Evolutionary conservation across 805 yeast species (phyloP).

Genomic region (Ogataea ramenticola): DNA sequence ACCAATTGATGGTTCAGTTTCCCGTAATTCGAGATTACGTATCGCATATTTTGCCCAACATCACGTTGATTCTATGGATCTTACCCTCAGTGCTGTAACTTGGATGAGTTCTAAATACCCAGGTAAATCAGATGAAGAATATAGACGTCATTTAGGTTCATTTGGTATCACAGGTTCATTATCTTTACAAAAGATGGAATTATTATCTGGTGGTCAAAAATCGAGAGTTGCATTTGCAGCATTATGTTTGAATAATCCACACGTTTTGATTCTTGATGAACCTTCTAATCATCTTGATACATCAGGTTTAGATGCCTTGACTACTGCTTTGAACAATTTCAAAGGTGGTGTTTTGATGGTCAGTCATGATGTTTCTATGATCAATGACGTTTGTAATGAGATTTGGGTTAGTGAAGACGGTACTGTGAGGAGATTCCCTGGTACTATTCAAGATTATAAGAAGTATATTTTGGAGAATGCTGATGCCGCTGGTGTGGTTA

Average conservation of each 20-base stretch:
- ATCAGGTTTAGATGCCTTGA: slow-evolving; percentile 91
- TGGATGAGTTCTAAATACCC: slow-evolving; percentile 91
- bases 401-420: slow-evolving; percentile 94
- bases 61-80: slow-evolving; percentile 96
- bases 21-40: slow-evolving; percentile 78
- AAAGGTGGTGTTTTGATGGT: slow-evolving; percentile 97
- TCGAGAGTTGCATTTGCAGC: slow-evolving; percentile 98
- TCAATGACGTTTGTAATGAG: slow-evolving; percentile 82
- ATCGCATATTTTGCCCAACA: slow-evolving; percentile 98
- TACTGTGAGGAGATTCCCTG: slow-evolving; percentile 68
- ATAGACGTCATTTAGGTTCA: slow-evolving; percentile 92
- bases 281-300: slow-evolving; percentile 99
- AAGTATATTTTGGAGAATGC: slow-evolving; percentile 77
- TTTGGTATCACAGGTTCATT: slow-evolving; percentile 95
- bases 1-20: slow-evolving; percentile 74
- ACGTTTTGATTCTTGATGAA: slow-evolving; percentile 87
- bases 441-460: slow-evolving; percentile 83
- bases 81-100: slow-evolving; percentile 74
- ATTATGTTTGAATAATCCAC: slow-evolving; percentile 83
- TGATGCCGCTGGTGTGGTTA: slow-evolving; percentile 83
- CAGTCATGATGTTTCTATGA: slow-evolving; percentile 92
- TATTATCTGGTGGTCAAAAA: slow-evolving; percentile 96
- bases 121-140: slow-evolving; percentile 93
- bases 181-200: slow-evolving; percentile 84
- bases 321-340: slow-evolving; percentile 81